phyloP scores from a whole-genome alignment of 345 rosid genomes.

The Arabidopsis suecica region DNA sequence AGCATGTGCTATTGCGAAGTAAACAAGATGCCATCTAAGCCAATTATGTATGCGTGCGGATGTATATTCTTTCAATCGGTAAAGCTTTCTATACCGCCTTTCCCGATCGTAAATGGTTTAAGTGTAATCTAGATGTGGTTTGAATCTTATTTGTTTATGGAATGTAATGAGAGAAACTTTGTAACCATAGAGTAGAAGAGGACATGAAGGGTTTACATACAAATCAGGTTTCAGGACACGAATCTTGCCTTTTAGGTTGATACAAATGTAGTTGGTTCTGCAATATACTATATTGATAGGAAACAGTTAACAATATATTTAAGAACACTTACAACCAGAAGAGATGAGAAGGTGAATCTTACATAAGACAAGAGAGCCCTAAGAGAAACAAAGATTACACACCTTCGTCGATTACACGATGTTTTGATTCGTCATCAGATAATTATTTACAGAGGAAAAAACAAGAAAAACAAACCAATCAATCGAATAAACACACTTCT shows the following conservation, averaged over 20 bases:
- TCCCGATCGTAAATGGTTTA: neutral
- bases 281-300: conserved; percentile 11
- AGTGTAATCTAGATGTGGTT: conserved; percentile 8
- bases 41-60: neutral
- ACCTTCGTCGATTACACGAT: neutral
- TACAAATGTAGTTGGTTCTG: neutral
- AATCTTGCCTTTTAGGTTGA: conserved; percentile 2
- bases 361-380: conserved; percentile 23
- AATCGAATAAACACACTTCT: conserved; percentile 32
- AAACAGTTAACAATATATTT: conserved; percentile 21
- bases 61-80: conserved; percentile 20
- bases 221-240: conserved; percentile 23
- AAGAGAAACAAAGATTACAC: conserved; percentile 20
- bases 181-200: conserved; percentile 24
- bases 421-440: conserved; percentile 27
- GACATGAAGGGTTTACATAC: neutral
- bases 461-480: conserved; percentile 37
- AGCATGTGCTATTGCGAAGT: conserved; percentile 48
- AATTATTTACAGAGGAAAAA: conserved; percentile 34
- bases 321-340: conserved; percentile 22
- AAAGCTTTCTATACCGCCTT: conserved; percentile 19
- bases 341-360: conserved; percentile 26
- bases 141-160: conserved; percentile 28
- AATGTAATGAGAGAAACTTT: conserved; percentile 9
- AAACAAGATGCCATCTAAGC: conserved; percentile 41